These are phyloP conservation scores for Alternaria atra DNA, from an alignment of 2,329 filamentous ascomycete genomes.

Conservation along the genomic window DNA sequence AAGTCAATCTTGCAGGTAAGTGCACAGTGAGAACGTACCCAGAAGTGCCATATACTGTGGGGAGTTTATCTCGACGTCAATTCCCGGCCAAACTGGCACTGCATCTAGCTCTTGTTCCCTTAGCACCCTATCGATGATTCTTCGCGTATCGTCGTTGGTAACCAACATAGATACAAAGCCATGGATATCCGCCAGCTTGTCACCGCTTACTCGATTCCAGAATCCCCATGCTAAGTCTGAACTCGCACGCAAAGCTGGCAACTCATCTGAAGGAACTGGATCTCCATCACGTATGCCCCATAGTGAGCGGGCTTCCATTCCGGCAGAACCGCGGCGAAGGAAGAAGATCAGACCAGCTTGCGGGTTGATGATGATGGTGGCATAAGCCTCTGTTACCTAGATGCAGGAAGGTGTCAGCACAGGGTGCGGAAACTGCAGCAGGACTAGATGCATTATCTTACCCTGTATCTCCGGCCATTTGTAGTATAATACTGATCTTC, in stretches of 20 bases:
- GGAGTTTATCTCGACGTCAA: neutral
- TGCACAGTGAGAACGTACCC: neutral
- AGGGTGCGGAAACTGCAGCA: neutral
- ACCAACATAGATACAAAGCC: neutral
- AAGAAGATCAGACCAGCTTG: neutral
- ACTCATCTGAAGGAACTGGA: neutral
- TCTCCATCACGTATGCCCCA: neutral
- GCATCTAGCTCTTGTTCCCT: neutral
- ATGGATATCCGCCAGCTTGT: neutral
- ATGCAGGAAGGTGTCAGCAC: neutral
- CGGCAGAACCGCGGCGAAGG: neutral
- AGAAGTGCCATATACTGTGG: slow-evolving; percentile 6
- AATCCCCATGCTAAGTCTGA: slow-evolving; percentile 10
- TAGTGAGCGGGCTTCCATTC: neutral
- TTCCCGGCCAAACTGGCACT: neutral
- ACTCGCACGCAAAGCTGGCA: slow-evolving; percentile 6
- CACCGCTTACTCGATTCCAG: neutral
- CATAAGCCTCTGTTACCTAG: neutral
- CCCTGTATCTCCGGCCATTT: slow-evolving; percentile 3
- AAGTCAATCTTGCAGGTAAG: neutral
- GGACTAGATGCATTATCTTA: neutral
- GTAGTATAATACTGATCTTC: neutral
- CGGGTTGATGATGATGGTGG: neutral
- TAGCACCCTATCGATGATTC: neutral
- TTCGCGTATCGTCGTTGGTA: neutral